Conservation (phyloP, 2,329 filamentous ascomycete genomes). For the Aspergillus pseudoterreus region DNA sequence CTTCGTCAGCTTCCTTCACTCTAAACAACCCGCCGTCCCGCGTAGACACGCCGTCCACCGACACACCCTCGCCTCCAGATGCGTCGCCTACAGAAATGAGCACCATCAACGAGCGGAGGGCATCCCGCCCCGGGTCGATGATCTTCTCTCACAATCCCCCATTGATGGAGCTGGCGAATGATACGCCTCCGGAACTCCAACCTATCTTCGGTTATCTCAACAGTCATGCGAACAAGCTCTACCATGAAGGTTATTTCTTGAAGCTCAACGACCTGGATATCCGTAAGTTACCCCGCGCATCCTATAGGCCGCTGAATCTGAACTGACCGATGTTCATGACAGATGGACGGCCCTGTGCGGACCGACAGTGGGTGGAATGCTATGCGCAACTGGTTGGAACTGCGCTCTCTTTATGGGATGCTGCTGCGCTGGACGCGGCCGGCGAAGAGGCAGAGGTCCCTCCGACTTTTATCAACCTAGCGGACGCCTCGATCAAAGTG, state of each 20-base stretch:
- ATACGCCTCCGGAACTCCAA: constrained; percentile 87
- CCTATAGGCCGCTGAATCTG: not conserved
- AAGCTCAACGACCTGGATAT: constrained; percentile 94
- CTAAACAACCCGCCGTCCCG: constrained; percentile 21
- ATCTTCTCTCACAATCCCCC: constrained; percentile 80
- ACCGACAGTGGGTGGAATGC: constrained; percentile 91
- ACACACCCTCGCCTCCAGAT: constrained; percentile 33
- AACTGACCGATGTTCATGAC: constrained; percentile 28
- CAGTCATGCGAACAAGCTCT: constrained; percentile 92
- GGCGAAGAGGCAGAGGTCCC: constrained; percentile 80
- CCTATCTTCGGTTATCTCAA: constrained; percentile 93
- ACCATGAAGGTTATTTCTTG: constrained; percentile 96
- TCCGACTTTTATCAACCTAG: constrained; percentile 92
- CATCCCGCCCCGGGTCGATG: constrained; percentile 77
- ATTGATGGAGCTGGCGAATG: constrained; percentile 76
- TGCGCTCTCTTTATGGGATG: constrained; percentile 93
- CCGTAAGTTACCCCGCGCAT: constrained; percentile 55
- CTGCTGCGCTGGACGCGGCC: constrained; percentile 81
- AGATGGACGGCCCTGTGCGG: constrained; percentile 83
- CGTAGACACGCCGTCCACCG: constrained; percentile 32
- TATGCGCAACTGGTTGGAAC: constrained; percentile 96
- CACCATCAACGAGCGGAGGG: constrained; percentile 46
- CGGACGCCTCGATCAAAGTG: constrained; percentile 98
- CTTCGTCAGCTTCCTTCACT: constrained; percentile 18
- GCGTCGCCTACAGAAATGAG: constrained; percentile 39